phyloP scores from a whole-genome alignment of 352 stramenopile species.

The Pythium plurisporium region DNA sequence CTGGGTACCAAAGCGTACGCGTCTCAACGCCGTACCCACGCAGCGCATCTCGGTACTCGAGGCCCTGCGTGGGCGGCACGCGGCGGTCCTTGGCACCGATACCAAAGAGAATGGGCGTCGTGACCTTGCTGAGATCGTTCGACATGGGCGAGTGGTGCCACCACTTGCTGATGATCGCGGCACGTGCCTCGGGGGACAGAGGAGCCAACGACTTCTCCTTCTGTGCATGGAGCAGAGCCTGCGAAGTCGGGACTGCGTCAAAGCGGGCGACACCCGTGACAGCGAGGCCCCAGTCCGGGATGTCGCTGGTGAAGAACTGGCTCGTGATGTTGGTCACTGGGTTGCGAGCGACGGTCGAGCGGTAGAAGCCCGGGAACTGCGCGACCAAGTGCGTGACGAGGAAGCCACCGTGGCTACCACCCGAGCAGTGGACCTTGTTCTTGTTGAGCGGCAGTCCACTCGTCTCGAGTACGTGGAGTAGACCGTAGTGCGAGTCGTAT shows the following conservation, averaged over 20 bases:
- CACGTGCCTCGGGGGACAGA: slow-evolving; percentile 40
- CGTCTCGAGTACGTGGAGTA: slow-evolving; percentile 67
- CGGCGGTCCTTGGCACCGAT: slow-evolving; percentile 90
- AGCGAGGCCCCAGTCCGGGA: slow-evolving; percentile 95
- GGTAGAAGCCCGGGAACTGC: slow-evolving; percentile 94
- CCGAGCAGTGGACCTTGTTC: slow-evolving; percentile 87
- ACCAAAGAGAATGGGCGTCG: slow-evolving; percentile 88
- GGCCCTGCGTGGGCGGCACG: slow-evolving; percentile 87
- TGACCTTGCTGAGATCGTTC: slow-evolving; percentile 81
- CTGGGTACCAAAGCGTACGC: slow-evolving; percentile 64
- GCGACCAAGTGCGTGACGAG: slow-evolving; percentile 90
- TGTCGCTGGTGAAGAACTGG: slow-evolving; percentile 94
- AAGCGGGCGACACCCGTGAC: slow-evolving; percentile 80
- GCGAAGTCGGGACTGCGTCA: slow-evolving; percentile 76
- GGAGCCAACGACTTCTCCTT: slow-evolving; percentile 24
- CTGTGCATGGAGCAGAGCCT: slow-evolving; percentile 33
- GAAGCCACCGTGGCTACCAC: slow-evolving; percentile 95
- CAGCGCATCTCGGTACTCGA: slow-evolving; percentile 92
- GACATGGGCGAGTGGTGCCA: slow-evolving; percentile 87
- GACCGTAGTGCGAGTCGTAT: slow-evolving; percentile 87
- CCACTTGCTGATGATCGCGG: slow-evolving; percentile 69
- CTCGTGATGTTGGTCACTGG: slow-evolving; percentile 93
- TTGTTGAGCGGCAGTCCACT: slow-evolving; percentile 63
- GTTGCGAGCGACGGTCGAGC: slow-evolving; percentile 86
- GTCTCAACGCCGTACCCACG: slow-evolving; percentile 43